phyloP scores from a whole-genome alignment of 305 asterid genomes.

The Fraxinus sp. region DNA sequence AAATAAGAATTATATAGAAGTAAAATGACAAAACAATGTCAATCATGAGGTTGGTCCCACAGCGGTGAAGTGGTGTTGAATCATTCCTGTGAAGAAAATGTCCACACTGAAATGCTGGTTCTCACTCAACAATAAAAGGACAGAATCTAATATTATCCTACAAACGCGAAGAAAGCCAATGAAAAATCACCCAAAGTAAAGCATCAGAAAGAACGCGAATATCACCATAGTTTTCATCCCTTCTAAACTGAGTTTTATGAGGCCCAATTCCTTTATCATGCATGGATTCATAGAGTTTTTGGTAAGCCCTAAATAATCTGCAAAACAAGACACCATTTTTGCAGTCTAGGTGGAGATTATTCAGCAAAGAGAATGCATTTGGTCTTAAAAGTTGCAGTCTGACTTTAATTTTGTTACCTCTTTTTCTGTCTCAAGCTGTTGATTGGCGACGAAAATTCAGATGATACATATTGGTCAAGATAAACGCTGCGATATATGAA shows the following conservation, averaged over 20 bases:
- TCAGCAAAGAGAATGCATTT: conserved; percentile 17
- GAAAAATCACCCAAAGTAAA: not conserved
- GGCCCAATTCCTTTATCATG: conserved; percentile 82
- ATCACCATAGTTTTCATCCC: conserved; percentile 90
- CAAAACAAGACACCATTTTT: conserved; percentile 25
- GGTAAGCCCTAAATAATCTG: conserved; percentile 90
- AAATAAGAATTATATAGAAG: not conserved
- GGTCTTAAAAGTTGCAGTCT: conserved; percentile 18
- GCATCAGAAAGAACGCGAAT: conserved; percentile 13
- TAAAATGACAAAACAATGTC: not conserved
- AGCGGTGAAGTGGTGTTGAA: not conserved
- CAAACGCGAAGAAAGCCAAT: conserved; percentile 12
- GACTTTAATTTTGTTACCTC: conserved; percentile 45
- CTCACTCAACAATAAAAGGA: not conserved
- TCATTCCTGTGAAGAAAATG: conserved; percentile 9
- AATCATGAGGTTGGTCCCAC: not conserved
- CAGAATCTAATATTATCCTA: not conserved
- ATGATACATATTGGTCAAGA: conserved; percentile 88
- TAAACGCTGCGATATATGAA: conserved; percentile 81
- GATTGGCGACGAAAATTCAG: conserved; percentile 89
- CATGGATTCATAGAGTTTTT: conserved; percentile 77
- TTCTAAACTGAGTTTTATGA: conserved; percentile 92
- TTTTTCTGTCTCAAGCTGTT: conserved; percentile 76
- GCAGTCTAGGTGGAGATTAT: conserved; percentile 8
- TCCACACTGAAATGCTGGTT: not conserved